These are phyloP conservation scores for Santalum album DNA, from an alignment of 164 flowering plant genomes.

Conservation along the genomic window DNA sequence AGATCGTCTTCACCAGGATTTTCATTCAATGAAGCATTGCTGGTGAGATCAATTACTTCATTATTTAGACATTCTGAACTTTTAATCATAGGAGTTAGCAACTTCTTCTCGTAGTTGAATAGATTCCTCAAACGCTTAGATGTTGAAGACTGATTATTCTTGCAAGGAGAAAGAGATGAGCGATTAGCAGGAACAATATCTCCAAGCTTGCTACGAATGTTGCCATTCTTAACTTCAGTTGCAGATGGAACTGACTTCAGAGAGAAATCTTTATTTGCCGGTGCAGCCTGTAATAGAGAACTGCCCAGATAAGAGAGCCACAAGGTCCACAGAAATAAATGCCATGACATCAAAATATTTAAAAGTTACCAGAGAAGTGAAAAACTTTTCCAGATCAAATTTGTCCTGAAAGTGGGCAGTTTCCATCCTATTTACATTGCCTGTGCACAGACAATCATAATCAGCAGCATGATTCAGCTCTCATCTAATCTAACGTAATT, in stretches of 20 bases:
- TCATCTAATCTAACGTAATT: neutral
- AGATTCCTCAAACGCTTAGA: conserved; percentile 21
- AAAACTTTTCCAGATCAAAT: conserved; percentile 16
- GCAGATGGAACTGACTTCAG: conserved; percentile 25
- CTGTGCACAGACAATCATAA: conserved; percentile 10
- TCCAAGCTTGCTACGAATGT: conserved; percentile 18
- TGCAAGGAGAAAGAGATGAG: conserved; percentile 31
- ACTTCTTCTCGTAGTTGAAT: conserved; percentile 17
- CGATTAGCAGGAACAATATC: conserved; percentile 76
- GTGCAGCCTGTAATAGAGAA: conserved; percentile 24
- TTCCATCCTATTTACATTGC: conserved; percentile 11
- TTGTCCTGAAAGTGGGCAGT: conserved; percentile 16
- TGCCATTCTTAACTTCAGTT: conserved; percentile 23
- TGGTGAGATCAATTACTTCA: conserved; percentile 33
- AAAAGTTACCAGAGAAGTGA: conserved; percentile 21
- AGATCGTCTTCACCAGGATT: conserved; percentile 18
- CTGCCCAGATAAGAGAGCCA: conserved; percentile 8
- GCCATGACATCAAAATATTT: neutral
- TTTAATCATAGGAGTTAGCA: conserved; percentile 13
- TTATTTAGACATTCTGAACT: conserved; percentile 10
- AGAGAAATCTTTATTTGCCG: conserved; percentile 18
- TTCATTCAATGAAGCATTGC: conserved; percentile 18
- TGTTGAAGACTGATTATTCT: conserved; percentile 11
- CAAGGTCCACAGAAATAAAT: neutral
- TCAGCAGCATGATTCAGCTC: neutral